A percentile compares a stretch with the other conserved stretches of the same genome.
Evolutionary conservation across 345 rosid species (phyloP).

Genomic region (Diplotaxis tenuifolia): DNA sequence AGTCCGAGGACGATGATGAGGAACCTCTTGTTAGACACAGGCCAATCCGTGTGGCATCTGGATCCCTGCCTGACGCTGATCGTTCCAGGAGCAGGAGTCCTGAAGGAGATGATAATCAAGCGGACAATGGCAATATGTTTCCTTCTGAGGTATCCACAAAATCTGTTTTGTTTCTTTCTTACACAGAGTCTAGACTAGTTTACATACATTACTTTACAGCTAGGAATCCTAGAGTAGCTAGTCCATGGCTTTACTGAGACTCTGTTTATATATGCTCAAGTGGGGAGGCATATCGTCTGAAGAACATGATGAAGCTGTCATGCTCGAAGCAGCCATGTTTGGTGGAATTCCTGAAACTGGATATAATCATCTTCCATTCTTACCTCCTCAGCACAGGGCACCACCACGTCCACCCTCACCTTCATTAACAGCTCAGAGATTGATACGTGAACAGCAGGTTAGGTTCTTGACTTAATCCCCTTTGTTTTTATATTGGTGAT

Average conservation of each 20-base stretch:
- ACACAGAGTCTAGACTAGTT: background rate
- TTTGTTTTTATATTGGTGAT: conserved; percentile 4
- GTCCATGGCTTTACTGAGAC: conserved; percentile 8
- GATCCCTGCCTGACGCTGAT: conserved; percentile 42
- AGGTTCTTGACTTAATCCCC: background rate
- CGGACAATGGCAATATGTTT: conserved; percentile 48
- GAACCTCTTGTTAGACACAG: conserved; percentile 76
- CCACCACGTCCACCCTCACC: conserved; percentile 90
- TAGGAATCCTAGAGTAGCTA: conserved; percentile 16
- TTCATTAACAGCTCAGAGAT: conserved; percentile 86
- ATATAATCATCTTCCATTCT: conserved; percentile 42
- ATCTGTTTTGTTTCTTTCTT: background rate
- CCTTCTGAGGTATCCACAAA: conserved; percentile 57
- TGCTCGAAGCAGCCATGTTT: conserved; percentile 99
- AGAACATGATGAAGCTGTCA: conserved; percentile 99
- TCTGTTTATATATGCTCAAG: conserved; percentile 40
- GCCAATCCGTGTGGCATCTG: conserved; percentile 54
- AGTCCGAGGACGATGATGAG: conserved; percentile 63
- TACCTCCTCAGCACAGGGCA: conserved; percentile 47
- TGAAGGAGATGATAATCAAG: conserved; percentile 50
- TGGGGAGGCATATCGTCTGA: conserved; percentile 99
- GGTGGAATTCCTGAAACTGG: conserved; percentile 95
- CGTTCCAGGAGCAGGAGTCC: conserved; percentile 65
- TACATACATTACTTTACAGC: background rate
- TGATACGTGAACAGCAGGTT: conserved; percentile 98